Base-by-base conservation (phyloP, 2,329 filamentous ascomycete genomes). In the Macrophomina phaseolina region DNA sequence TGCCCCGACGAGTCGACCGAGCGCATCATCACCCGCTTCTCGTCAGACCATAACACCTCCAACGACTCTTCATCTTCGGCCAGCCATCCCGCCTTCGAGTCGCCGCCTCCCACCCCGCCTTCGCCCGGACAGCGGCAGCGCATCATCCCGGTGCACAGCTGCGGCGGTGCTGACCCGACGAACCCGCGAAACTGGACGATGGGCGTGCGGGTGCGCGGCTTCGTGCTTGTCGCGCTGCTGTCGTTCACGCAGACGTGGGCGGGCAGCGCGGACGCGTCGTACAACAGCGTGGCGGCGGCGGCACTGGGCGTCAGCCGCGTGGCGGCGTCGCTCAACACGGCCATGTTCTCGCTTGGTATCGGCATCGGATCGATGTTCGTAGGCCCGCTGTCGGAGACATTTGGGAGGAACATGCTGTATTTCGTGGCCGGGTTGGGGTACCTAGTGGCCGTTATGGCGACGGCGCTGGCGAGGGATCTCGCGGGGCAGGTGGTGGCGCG, bases 401-500 rank as follows among this genome's bases (percentile, higher is more conserved):
- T 66, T n/a, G 64, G 64, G n/a, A 38, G 64, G 18, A 51, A 51
- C 32, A 18, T 34, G 52, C 38, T 51, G 16, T 67, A 63, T 38
- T 49, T 67, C 55, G 34, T 61, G 4, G 48, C 65, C 28, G 48
- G 46, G 2, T 30, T 38, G 12, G 30, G 49, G 5, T 62, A 53
- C 18, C 48, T 67, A n/a, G 16, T 63, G 14, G 48, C n/a, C 16
- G 49, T 67, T 30, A 46, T 46, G 46, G 56, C 34, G 11, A 62
- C 65, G 6, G 65, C 51, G 32, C 23, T 62, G 7, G 30, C 51
- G 48, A 8, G 46, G 12, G 58, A 51, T 23, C 23, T 62, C n/a
- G 71, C 69, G 28, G 71, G 71, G 2, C 70, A 72, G 40, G 69
- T 72, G 36, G 65, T 68, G 8, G 71, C 73, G 51, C 68, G 73